A percentile compares a stretch with the other conserved stretches of the same genome.
Conservation (phyloP, 805 yeast species). For the Nakazawaea laoshanensis region DNA sequence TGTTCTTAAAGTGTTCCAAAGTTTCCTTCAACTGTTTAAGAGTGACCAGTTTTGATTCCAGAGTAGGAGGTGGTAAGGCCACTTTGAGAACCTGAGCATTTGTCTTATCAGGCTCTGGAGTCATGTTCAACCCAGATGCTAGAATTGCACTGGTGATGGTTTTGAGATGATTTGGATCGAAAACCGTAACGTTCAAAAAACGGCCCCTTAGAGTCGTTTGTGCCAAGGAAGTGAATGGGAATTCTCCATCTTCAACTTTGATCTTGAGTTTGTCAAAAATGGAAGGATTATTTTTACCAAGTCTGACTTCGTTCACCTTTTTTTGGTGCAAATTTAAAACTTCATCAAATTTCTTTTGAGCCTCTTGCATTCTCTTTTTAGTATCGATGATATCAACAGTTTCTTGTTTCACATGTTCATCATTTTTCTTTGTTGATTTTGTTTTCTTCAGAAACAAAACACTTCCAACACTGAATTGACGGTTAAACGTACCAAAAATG, state of each 20-base stretch:
- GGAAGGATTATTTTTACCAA: conserved; percentile 62
- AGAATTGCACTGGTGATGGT: conserved; percentile 63
- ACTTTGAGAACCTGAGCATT: conserved; percentile 69
- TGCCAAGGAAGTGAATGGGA: conserved; percentile 56
- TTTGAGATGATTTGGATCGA: conserved; percentile 71
- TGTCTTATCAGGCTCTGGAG: conserved; percentile 68
- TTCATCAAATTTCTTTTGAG: conserved; percentile 34
- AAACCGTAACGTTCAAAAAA: conserved; percentile 69
- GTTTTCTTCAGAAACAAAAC: conserved; percentile 3
- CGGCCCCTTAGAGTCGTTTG: conserved; percentile 57
- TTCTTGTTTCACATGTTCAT: conserved; percentile 12
- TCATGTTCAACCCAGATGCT: conserved; percentile 62
- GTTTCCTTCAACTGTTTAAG: conserved; percentile 57
- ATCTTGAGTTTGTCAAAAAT: conserved; percentile 57
- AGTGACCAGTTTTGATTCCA: conserved; percentile 51
- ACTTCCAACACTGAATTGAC: no score
- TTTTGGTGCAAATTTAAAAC: conserved; percentile 46
- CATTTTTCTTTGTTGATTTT: conserved; percentile 10
- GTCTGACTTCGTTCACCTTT: conserved; percentile 51
- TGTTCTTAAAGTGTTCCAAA: conserved; percentile 53
- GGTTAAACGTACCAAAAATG: no score
- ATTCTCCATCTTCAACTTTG: conserved; percentile 34
- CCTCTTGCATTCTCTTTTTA: conserved; percentile 25
- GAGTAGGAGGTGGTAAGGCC: conserved; percentile 66
- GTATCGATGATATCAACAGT: conserved; percentile 19